Percentiles rank a stretch among this genome's conserved stretches.
Evolutionary conservation across 768 basidiomycete species (phyloP).

Genomic region (Suillus luteus): DNA sequence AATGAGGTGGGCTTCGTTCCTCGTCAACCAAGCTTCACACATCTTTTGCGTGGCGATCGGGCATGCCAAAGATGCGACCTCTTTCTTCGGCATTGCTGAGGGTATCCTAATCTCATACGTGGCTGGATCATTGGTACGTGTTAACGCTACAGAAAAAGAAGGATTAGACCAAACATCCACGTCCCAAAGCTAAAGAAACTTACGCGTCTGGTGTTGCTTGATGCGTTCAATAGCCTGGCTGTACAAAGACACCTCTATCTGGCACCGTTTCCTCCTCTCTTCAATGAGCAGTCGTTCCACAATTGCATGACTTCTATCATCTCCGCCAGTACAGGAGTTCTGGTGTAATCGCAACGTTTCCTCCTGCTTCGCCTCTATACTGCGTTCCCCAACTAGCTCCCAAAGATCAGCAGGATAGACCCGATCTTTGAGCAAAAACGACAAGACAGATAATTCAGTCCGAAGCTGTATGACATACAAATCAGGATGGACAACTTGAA

Average conservation of each 20-base stretch:
- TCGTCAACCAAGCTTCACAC: background rate
- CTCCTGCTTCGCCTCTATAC: slow-evolving; percentile 1
- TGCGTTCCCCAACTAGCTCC: background rate
- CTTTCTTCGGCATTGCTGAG: background rate
- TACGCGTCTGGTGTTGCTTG: background rate
- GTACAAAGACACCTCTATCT: slow-evolving; percentile 4
- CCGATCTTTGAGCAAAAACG: background rate
- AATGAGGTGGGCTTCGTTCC: background rate
- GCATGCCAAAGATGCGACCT: background rate
- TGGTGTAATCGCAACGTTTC: background rate
- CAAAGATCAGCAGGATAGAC: slow-evolving; percentile 7
- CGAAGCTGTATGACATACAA: background rate
- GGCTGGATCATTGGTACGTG: background rate
- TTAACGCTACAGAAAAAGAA: background rate
- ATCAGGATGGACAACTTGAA: background rate
- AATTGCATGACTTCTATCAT: slow-evolving; percentile 1
- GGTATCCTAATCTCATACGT: background rate
- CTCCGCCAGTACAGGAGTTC: background rate
- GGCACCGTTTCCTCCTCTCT: slow-evolving; percentile 5
- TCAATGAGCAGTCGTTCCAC: slow-evolving; percentile 5
- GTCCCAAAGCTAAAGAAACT: background rate
- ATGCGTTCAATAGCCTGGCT: background rate
- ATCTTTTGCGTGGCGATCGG: background rate
- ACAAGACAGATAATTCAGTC: background rate
- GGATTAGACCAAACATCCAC: background rate